These are phyloP conservation scores for Laetiporus sulphureus DNA, from an alignment of 1,284 basidiomycete genomes.

Conservation along the genomic window DNA sequence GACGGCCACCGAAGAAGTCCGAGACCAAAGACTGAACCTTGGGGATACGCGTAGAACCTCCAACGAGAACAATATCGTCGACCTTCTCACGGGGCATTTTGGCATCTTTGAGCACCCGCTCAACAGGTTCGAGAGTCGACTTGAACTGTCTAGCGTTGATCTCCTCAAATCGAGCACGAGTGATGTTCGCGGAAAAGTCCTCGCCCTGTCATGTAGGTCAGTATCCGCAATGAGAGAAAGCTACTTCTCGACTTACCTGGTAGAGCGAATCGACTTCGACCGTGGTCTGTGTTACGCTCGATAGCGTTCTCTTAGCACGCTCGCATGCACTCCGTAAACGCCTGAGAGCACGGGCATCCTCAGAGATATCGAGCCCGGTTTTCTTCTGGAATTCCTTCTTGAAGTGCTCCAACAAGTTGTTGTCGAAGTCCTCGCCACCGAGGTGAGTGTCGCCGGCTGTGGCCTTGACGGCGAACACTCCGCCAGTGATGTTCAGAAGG, in stretches of 20 bases:
- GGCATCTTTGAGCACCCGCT: conserved; percentile 98
- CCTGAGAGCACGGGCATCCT: conserved; percentile 93
- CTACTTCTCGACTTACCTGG: conserved; percentile 48
- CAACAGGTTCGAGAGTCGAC: conserved; percentile 96
- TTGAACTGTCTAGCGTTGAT: conserved; percentile 95
- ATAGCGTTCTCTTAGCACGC: conserved; percentile 98
- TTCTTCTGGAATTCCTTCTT: conserved; percentile 99
- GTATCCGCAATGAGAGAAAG: conserved; percentile 6
- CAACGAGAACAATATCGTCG: conserved; percentile 98
- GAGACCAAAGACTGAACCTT: conserved; percentile 98
- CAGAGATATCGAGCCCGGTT: conserved; percentile 92
- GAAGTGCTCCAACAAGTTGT: conserved; percentile 95
- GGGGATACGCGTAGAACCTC: conserved; percentile 99
- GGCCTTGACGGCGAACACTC: conserved; percentile 96
- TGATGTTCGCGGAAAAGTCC: conserved; percentile 95
- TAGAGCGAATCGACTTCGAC: conserved; percentile 98
- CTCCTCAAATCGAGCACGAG: conserved; percentile 99
- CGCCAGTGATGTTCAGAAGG: conserved; percentile 92
- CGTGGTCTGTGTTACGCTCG: conserved; percentile 93
- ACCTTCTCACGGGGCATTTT: conserved; percentile 98
- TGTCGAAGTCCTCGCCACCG: conserved; percentile 98
- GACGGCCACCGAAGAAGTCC: conserved; percentile 95
- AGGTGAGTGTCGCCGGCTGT: conserved; percentile 98
- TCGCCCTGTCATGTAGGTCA: conserved; percentile 49
- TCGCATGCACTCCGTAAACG: conserved; percentile 98